Percentiles rank a stretch among this genome's conserved stretches.
These are phyloP conservation scores for Saccharomyces jurei DNA, from an alignment of 805 yeast genomes.

Conservation along the genomic window DNA sequence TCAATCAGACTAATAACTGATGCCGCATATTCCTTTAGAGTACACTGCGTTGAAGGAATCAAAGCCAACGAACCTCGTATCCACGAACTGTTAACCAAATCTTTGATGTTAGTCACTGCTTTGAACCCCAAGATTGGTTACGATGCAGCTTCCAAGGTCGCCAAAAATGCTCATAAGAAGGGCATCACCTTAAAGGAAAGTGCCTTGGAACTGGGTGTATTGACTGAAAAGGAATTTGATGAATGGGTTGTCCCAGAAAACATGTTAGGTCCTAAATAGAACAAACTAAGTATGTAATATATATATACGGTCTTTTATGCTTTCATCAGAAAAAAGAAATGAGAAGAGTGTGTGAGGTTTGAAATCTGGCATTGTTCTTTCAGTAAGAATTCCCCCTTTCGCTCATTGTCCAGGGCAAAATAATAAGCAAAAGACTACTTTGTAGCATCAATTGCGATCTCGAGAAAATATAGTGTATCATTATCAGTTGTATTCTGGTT, in stretches of 20 bases:
- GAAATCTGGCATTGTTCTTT: too few species aligned
- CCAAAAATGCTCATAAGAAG: conserved; percentile 97
- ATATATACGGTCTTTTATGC: neutral
- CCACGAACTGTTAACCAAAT: conserved; percentile 80
- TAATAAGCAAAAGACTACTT: too few species aligned
- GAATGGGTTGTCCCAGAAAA: conserved; percentile 96
- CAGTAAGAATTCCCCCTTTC: neutral
- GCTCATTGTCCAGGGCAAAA: neutral
- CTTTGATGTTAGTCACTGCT: conserved; percentile 96
- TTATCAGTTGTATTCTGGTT: too few species aligned
- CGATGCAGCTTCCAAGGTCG: conserved; percentile 94
- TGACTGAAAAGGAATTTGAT: conserved; percentile 81
- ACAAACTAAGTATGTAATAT: neutral
- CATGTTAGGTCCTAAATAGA: conserved; percentile 77
- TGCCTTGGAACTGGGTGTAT: conserved; percentile 83
- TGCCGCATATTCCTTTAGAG: conserved; percentile 82
- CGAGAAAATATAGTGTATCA: too few species aligned
- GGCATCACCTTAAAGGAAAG: conserved; percentile 92
- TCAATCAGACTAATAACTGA: conserved; percentile 86
- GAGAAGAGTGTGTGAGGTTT: neutral
- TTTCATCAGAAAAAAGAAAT: neutral
- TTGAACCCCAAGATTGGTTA: conserved; percentile 98
- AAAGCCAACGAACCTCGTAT: conserved; percentile 82
- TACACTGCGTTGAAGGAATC: conserved; percentile 92
- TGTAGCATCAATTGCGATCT: too few species aligned